Conservation (phyloP, 176 grass and related monocot genomes). For the Aegilops bicornis region DNA sequence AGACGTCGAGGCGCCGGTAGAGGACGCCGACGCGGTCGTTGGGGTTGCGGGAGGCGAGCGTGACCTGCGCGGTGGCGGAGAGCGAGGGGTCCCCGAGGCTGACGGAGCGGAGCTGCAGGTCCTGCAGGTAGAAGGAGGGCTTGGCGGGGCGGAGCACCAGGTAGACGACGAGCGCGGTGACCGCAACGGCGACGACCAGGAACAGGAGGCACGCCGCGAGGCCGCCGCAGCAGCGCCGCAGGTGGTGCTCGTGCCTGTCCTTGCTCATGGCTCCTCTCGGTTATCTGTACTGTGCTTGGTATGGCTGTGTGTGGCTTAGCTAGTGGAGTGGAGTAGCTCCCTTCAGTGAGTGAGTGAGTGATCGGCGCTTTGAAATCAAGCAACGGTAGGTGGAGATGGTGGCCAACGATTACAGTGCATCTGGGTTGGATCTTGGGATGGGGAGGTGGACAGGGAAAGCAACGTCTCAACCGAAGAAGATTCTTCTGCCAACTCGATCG, state of each 20-base stretch:
- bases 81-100: slow-evolving; percentile 52
- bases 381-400: background rate
- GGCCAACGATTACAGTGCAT: background rate
- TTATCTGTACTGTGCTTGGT: background rate
- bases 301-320: background rate
- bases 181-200: slow-evolving; percentile 32
- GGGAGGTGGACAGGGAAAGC: slow-evolving; percentile 25
- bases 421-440: background rate
- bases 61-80: slow-evolving; percentile 32
- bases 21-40: slow-evolving; percentile 75
- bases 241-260: slow-evolving; percentile 25
- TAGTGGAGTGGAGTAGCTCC: background rate
- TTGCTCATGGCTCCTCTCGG: slow-evolving; percentile 37
- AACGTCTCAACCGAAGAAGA: slow-evolving; percentile 46
- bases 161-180: slow-evolving; percentile 65
- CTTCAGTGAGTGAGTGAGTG: background rate
- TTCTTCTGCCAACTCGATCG: slow-evolving; percentile 25
- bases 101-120: slow-evolving; percentile 51
- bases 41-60: slow-evolving; percentile 79
- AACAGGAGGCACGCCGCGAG: slow-evolving; percentile 57
- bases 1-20: slow-evolving; percentile 63
- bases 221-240: slow-evolving; percentile 49
- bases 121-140: slow-evolving; percentile 75
- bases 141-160: slow-evolving; percentile 67
- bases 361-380: too few species aligned